Evolutionary conservation across 768 basidiomycete genomes (phyloP).

Genomic region (Thelephora aurantiotincta): DNA sequence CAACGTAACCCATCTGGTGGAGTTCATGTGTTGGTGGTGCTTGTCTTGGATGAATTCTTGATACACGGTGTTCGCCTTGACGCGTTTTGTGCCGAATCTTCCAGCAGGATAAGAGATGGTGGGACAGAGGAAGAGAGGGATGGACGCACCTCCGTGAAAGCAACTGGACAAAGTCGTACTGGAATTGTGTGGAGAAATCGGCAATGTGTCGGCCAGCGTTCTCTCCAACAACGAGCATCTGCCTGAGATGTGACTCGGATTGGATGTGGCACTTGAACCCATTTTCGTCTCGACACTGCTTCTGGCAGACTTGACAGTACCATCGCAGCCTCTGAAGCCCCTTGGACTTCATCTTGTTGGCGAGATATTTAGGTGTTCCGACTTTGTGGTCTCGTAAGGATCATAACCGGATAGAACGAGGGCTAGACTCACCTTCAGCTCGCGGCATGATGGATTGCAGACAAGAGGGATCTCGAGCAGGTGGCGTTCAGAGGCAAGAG

Average conservation of each 20-base stretch:
- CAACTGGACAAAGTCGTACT: slow-evolving; percentile 82
- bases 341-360: slow-evolving; percentile 96
- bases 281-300: slow-evolving; percentile 97
- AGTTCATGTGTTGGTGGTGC: slow-evolving; percentile 92
- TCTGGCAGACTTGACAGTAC: slow-evolving; percentile 99
- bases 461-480: no score
- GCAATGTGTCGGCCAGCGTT: slow-evolving; percentile 85
- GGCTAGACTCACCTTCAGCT: slow-evolving; percentile 48
- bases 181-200: slow-evolving; percentile 80
- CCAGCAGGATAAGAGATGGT: background rate
- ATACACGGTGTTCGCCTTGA: slow-evolving; percentile 89
- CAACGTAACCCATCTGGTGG: slow-evolving; percentile 94
- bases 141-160: slow-evolving; percentile 65
- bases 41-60: slow-evolving; percentile 97
- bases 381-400: slow-evolving; percentile 25
- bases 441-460: slow-evolving; percentile 50
- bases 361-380: slow-evolving; percentile 79
- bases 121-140: slow-evolving; percentile 2
- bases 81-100: slow-evolving; percentile 89
- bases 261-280: slow-evolving; percentile 93
- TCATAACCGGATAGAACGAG: background rate
- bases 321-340: slow-evolving; percentile 90
- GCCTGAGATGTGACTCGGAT: slow-evolving; percentile 83
- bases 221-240: slow-evolving; percentile 96
- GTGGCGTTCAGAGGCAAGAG: no score